Evolutionary conservation across 129 eudicot genomes (phyloP), one percentile per base, ranked within the genome.

Genomic region (Silybum marianum): DNA sequence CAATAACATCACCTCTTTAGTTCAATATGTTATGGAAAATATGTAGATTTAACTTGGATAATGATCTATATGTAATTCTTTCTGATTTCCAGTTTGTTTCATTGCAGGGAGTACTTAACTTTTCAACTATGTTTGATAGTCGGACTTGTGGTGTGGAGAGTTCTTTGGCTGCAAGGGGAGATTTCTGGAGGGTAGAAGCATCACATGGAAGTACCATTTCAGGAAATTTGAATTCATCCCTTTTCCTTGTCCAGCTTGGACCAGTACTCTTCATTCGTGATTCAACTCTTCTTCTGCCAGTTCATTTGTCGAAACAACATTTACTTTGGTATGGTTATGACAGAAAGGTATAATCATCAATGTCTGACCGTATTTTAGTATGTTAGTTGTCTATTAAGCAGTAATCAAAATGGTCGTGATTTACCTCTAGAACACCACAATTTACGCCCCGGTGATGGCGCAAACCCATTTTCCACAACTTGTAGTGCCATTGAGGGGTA

Each of bases 281-380:
- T 89, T 86, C 98, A 1, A 93, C 98, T 39, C 93, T 91, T 77
- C 97, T 93, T 75, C 80, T 93, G 81, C 97, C 98, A n/a, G 87
- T 93, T 77, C 98, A 91, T 86, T 84, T 93, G 81, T 93, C 97
- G 9, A 93, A 93, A 83, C 91, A 91, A 62, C 98, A 93, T 74
- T 63, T 93, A 81, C 98, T 93, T 85, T 91, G 98, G 98, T 93
- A 93, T 84, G 98, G 98, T 63, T 93, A 93, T 78, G 98, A 91
- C 81, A 83, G 89, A 71, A 93, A 93, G 98, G 98, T 93, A 86
- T 28, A 74, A 9, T 19, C n/a, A 9, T 19, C n/a, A 60, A 32
- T 38, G 21, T 32, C 26, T n/a, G 19, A 2, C 23, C 6, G 69
- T 63, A 7, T 63, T 63, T 63, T 63, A 19, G 69, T 63, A 8